A percentile compares a stretch with the other conserved stretches of the same genome.
Evolutionary conservation across 1,284 basidiomycete genomes (phyloP).

Genomic region (Schizophyllum amplum): DNA sequence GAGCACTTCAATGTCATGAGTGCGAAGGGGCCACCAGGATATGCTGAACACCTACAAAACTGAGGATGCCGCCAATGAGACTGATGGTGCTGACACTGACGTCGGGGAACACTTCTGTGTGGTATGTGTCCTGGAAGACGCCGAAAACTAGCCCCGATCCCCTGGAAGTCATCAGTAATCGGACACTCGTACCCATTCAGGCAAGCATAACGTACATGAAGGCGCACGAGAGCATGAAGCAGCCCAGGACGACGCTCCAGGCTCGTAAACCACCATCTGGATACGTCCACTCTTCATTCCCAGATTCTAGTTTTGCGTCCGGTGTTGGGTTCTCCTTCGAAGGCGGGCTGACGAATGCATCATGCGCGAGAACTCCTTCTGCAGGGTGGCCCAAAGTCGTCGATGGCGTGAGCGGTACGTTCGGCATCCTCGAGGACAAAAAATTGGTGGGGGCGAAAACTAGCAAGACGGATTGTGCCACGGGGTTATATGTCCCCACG

Average conservation of each 20-base stretch:
- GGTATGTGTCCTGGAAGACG: constrained; percentile 15
- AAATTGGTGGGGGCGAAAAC: background rate
- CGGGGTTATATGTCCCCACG: background rate
- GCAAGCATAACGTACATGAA: constrained; percentile 11
- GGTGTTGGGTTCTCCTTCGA: background rate
- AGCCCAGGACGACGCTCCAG: constrained; percentile 15
- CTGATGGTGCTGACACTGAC: constrained; percentile 12
- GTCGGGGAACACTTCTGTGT: constrained; percentile 9
- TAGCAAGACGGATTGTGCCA: background rate
- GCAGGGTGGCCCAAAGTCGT: background rate
- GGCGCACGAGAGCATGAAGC: constrained; percentile 13
- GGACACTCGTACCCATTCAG: background rate
- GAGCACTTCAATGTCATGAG: constrained; percentile 7
- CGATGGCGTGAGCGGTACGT: background rate
- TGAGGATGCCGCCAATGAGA: constrained; percentile 13
- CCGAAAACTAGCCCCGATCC: constrained; percentile 10
- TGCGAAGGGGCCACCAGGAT: background rate
- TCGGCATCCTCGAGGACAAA: background rate
- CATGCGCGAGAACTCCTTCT: background rate
- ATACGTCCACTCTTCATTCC: constrained; percentile 12
- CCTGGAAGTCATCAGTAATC: background rate
- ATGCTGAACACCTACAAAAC: constrained; percentile 8
- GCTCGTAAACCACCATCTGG: constrained; percentile 15
- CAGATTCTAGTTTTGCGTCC: background rate
- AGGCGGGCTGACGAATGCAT: background rate